Evolutionary conservation across 2,329 filamentous ascomycete genomes (phyloP), one percentile per base, ranked within the genome.

Genomic region (Karstenula rhodostoma): DNA sequence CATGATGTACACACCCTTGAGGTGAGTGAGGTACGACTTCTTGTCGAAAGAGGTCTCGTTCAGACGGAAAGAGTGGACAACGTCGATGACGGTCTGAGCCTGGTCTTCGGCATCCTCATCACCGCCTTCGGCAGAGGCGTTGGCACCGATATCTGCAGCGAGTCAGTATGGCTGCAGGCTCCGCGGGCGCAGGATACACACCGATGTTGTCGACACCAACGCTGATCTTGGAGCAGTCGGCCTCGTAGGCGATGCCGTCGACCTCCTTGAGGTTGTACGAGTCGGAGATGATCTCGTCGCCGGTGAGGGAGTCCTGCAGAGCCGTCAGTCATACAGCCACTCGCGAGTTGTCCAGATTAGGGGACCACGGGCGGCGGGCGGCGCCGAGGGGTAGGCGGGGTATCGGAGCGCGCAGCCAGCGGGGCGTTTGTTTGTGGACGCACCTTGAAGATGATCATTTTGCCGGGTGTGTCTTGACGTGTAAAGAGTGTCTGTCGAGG

Each of bases 241-340:
- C 90, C 85, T 98, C 94, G 84, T 91, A 98, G 74, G 91, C 89
- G 71, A 91, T 84, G 70, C 87, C 89, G 80, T 94, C 91, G 66
- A 94, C 78, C 80, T 90, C 85, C 84, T 92, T 93, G 78, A 96
- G 81, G 72, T 93, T 85, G 85, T 90, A 97, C 72, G 91, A 95
- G 84, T 98, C 94, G 77, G 95, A 96, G 89, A 98, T 89, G 81
- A 99, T 87, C 90, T 99, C 95, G 84, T 97, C 94, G 69, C 84
- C 92, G 81, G 88, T 91, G 82, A 97, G 80, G 74, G 95, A 83
- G 80, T 99, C 95, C 95, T 99, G 75, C 63, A 52, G 52, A n/a
- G 46, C 42, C 12, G 55, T 63, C 57, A 56, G 56, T 27, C 58
- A 69, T 37, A 71, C 15, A 40, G 51, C 52, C 48, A 48, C 44